phyloP scores from a whole-genome alignment of 2,329 filamentous ascomycete genomes.

The Colletotrichum magnum region DNA sequence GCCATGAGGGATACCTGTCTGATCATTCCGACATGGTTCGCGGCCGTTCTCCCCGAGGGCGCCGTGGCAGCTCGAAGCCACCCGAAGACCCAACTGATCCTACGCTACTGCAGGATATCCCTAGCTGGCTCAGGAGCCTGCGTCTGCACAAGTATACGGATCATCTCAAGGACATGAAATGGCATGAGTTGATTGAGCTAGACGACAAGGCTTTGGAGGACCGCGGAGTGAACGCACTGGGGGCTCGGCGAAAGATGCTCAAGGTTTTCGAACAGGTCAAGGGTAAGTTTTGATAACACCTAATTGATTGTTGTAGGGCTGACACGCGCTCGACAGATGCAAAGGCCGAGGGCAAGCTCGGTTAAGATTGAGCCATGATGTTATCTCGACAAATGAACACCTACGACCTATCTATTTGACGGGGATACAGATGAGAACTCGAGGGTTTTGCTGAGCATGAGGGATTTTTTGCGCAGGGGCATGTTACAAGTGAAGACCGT shows the following conservation, averaged over 20 bases:
- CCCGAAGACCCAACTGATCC: conserved; percentile 97
- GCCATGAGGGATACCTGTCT: conserved; percentile 89
- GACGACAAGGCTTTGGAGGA: conserved; percentile 95
- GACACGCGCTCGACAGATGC: conserved; percentile 27
- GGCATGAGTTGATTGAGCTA: conserved; percentile 91
- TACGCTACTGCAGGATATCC: conserved; percentile 91
- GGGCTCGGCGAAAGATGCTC: conserved; percentile 96
- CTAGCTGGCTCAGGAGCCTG: conserved; percentile 93
- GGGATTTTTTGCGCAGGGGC: neutral
- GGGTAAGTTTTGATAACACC: conserved; percentile 61
- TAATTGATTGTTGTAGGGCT: neutral
- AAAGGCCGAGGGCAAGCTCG: conserved; percentile 78
- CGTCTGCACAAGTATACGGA: conserved; percentile 99
- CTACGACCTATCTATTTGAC: neutral
- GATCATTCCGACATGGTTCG: conserved; percentile 94
- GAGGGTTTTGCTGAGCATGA: neutral
- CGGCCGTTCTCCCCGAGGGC: conserved; percentile 91
- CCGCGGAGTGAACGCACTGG: conserved; percentile 93
- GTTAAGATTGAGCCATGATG: conserved; percentile 47
- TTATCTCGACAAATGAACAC: neutral
- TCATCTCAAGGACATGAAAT: conserved; percentile 96
- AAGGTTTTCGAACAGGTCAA: conserved; percentile 99
- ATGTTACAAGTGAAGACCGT: too few relatives aligned
- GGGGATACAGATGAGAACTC: neutral
- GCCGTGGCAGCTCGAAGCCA: conserved; percentile 95